These are phyloP conservation scores for Tricholoma sp. DNA, from an alignment of 768 basidiomycete genomes.

Conservation along the genomic window DNA sequence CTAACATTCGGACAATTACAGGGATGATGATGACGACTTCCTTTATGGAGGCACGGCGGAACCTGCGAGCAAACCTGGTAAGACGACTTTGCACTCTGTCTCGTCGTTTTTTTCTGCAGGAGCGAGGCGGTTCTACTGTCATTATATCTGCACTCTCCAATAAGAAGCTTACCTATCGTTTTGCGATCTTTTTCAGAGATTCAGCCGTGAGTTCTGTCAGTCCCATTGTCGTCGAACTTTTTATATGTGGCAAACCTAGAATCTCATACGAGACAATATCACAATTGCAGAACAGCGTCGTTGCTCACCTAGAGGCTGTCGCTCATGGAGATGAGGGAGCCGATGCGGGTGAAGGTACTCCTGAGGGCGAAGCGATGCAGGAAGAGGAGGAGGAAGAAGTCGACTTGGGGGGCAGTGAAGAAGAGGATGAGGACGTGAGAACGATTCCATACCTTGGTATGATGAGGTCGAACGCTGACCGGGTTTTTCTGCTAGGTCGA, in stretches of 20 bases:
- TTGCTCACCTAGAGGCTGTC: slow-evolving; percentile 31
- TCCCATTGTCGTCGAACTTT: slow-evolving; percentile 9
- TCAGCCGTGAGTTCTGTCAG: slow-evolving; percentile 53
- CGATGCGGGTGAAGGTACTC: slow-evolving; percentile 15
- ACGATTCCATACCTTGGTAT: not conserved
- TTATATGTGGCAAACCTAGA: slow-evolving; percentile 20
- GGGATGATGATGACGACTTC: slow-evolving; percentile 82
- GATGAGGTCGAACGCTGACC: not conserved
- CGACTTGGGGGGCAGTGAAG: slow-evolving; percentile 37
- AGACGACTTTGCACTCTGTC: slow-evolving; percentile 23
- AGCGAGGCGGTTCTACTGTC: slow-evolving; percentile 23
- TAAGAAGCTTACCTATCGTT: slow-evolving; percentile 35
- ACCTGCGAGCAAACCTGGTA: slow-evolving; percentile 39
- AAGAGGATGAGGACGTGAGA: slow-evolving; percentile 40
- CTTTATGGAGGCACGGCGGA: slow-evolving; percentile 57
- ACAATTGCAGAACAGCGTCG: slow-evolving; percentile 42
- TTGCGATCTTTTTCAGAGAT: slow-evolving; percentile 45
- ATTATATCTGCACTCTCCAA: slow-evolving; percentile 26
- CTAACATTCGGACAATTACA: slow-evolving; percentile 15
- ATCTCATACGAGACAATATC: slow-evolving; percentile 33
- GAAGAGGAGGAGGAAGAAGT: slow-evolving; percentile 22
- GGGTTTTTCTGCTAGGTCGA: slow-evolving; percentile 65
- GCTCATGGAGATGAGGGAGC: slow-evolving; percentile 17
- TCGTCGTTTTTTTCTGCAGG: slow-evolving; percentile 13
- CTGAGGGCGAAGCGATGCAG: slow-evolving; percentile 22